These are phyloP conservation scores for Cladobotryum protrusum DNA, from an alignment of 2,329 filamentous ascomycete species.

Conservation along the genomic window DNA sequence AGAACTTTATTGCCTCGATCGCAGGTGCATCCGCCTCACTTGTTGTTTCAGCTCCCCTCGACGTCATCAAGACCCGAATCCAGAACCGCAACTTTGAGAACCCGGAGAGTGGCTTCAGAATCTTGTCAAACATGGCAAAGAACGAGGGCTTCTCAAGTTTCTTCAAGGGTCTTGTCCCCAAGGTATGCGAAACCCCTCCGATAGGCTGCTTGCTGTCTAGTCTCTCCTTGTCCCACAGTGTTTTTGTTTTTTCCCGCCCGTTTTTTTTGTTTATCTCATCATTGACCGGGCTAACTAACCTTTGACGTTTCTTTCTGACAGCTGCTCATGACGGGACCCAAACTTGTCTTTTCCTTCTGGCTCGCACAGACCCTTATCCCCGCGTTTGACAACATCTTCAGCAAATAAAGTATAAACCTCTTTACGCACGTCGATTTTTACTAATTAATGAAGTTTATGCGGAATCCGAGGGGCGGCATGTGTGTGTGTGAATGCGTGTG, in stretches of 20 bases:
- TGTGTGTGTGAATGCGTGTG: background rate
- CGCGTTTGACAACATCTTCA: slow-evolving; percentile 57
- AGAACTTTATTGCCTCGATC: slow-evolving; percentile 97
- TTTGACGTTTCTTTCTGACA: slow-evolving; percentile 23
- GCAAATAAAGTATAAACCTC: slow-evolving; percentile 1
- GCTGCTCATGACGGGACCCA: slow-evolving; percentile 97
- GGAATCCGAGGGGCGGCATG: background rate
- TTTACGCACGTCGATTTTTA: too few species aligned
- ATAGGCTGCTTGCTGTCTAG: background rate
- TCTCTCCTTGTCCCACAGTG: background rate
- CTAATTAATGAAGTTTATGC: background rate
- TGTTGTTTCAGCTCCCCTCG: slow-evolving; percentile 88
- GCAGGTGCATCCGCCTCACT: slow-evolving; percentile 93
- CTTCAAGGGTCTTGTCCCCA: slow-evolving; percentile 96
- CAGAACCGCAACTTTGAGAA: slow-evolving; percentile 99
- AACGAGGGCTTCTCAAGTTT: slow-evolving; percentile 81
- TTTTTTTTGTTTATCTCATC: slow-evolving; percentile 5
- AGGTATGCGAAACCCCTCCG: slow-evolving; percentile 43
- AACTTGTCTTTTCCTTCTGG: slow-evolving; percentile 99
- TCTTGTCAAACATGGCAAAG: slow-evolving; percentile 86
- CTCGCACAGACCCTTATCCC: slow-evolving; percentile 97
- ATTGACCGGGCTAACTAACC: background rate
- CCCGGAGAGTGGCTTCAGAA: slow-evolving; percentile 88
- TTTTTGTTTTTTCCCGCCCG: background rate
- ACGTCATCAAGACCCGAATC: slow-evolving; percentile 97